phyloP scores from a whole-genome alignment of 1,284 basidiomycete species.

The Pascua guehoae region DNA sequence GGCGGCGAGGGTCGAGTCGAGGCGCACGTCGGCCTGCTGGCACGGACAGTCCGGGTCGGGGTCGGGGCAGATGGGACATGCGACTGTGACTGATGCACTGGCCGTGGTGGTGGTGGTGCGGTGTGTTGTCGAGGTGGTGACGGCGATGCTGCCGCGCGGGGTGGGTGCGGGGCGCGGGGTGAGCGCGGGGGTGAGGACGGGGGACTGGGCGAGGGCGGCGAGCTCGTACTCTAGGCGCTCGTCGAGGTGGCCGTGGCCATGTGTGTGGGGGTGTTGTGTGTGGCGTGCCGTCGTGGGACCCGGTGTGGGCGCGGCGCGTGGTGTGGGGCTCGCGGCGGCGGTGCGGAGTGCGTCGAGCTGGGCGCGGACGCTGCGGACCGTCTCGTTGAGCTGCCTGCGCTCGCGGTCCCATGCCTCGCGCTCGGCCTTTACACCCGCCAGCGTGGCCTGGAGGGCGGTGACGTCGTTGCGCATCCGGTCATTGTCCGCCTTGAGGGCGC shows the following conservation, averaged over 20 bases:
- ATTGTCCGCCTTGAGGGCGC: conserved; percentile 84
- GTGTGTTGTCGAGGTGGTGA: not conserved
- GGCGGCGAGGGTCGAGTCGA: conserved; percentile 5
- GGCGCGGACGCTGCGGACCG: conserved; percentile 2
- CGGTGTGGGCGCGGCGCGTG: too few relatives aligned
- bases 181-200: conserved; percentile 9
- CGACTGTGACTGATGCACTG: conserved; percentile 10
- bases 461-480: conserved; percentile 44
- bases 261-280: too few relatives aligned
- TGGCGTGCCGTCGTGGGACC: too few relatives aligned
- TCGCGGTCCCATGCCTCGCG: conserved; percentile 22
- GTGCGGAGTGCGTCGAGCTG: conserved; percentile 7
- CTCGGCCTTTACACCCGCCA: conserved; percentile 60
- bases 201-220: conserved; percentile 8
- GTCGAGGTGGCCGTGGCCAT: not conserved
- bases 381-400: conserved; percentile 8
- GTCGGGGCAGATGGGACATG: conserved; percentile 46
- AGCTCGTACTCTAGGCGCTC: conserved; percentile 8
- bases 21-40: conserved; percentile 24
- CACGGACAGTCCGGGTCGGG: conserved; percentile 48
- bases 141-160: conserved; percentile 6
- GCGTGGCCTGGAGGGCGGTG: conserved; percentile 63
- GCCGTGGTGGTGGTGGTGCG: conserved; percentile 6
- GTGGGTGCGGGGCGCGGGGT: conserved; percentile 11
- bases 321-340: not conserved